Evolutionary conservation across 305 asterid species (phyloP).

Genomic region (Rubia peregrina): DNA sequence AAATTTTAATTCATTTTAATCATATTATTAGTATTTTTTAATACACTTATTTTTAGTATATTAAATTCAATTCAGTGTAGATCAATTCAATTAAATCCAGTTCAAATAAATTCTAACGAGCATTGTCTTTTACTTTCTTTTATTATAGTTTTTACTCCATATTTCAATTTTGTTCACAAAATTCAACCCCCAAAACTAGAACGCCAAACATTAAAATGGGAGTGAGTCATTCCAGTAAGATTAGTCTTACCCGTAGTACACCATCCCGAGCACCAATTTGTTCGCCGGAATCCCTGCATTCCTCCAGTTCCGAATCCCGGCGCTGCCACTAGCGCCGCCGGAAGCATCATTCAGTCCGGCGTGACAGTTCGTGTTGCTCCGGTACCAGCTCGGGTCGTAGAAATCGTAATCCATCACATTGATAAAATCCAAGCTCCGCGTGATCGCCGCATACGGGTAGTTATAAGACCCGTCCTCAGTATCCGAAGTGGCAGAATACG

Average conservation of each 20-base stretch:
- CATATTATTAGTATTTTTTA: too few species aligned
- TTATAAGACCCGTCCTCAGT: neutral
- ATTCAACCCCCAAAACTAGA: too few species aligned
- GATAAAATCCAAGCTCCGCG: constrained; percentile 30
- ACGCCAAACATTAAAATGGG: too few species aligned
- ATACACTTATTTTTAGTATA: too few species aligned
- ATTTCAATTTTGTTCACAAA: too few species aligned
- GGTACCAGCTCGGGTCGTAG: constrained; percentile 33
- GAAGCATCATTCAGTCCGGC: constrained; percentile 33
- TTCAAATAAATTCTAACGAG: too few species aligned
- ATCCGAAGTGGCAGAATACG: constrained; percentile 14
- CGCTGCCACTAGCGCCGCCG: constrained; percentile 27
- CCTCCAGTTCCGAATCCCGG: constrained; percentile 28
- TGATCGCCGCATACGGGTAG: constrained; percentile 30
- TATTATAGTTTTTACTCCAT: too few species aligned
- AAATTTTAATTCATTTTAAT: too few species aligned
- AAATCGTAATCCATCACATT: constrained; percentile 45
- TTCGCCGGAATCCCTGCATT: constrained; percentile 25
- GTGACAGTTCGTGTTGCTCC: constrained; percentile 23
- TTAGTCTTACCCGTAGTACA: constrained; percentile 31
- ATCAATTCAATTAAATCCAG: too few species aligned
- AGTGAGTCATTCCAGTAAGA: too few species aligned
- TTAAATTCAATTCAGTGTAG: too few species aligned
- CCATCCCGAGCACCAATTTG: constrained; percentile 40
- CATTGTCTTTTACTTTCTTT: too few species aligned